These are phyloP conservation scores for Candida multigemmis DNA, from an alignment of 805 yeast genomes.

Conservation along the genomic window DNA sequence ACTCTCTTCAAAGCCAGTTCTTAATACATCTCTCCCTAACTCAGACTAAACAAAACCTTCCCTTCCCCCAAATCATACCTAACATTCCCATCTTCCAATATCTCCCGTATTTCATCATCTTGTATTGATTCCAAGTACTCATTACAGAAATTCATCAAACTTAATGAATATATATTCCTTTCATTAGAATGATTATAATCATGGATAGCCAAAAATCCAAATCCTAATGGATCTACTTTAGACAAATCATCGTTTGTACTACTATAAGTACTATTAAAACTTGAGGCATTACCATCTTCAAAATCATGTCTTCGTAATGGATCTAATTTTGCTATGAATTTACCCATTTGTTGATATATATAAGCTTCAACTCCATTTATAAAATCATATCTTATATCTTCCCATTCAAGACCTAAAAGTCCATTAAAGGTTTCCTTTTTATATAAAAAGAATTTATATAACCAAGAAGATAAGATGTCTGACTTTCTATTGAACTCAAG, in stretches of 20 bases:
- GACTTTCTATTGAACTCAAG: constrained; percentile 18
- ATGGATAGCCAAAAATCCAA: constrained; percentile 19
- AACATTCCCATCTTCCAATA: no score
- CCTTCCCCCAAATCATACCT: no score
- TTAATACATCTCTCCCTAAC: no score
- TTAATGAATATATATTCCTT: constrained; percentile 14
- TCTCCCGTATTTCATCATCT: no score
- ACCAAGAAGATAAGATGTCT: constrained; percentile 18
- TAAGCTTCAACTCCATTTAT: constrained; percentile 26
- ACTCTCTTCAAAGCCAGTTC: no score
- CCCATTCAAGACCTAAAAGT: constrained; percentile 33
- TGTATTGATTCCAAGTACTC: no score
- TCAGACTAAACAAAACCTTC: no score
- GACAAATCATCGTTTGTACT: no score
- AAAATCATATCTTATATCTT: constrained; percentile 29
- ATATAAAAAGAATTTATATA: constrained; percentile 24
- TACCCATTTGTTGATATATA: constrained; percentile 25
- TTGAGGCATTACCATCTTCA: no score
- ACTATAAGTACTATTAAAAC: no score
- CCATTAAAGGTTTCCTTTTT: constrained; percentile 26
- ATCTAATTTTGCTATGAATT: constrained; percentile 1
- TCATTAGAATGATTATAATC: constrained; percentile 26
- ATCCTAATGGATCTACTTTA: no score
- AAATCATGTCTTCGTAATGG: no score
- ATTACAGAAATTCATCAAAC: constrained; percentile 15